Conservation (phyloP, 164 flowering plant genomes). For the Magnolia kwangsiensis region DNA sequence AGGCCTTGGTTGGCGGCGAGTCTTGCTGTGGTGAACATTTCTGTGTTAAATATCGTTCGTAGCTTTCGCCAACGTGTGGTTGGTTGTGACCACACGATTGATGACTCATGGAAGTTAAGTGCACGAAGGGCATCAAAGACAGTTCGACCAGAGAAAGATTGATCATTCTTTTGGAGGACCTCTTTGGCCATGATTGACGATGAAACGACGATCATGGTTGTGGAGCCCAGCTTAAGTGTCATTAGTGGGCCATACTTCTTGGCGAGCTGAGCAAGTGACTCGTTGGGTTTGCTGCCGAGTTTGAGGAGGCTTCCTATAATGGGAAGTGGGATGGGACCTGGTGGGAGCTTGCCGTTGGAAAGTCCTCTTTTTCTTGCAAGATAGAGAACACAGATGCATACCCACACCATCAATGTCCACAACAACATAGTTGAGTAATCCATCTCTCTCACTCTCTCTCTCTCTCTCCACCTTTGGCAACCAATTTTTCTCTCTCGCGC, state of each 20-base stretch:
- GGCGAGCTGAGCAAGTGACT: slow-evolving; percentile 18
- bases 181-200: slow-evolving; percentile 5
- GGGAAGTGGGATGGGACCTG: slow-evolving; percentile 27
- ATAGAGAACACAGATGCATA: not conserved
- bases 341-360: slow-evolving; percentile 1
- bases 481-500: too few relatives aligned
- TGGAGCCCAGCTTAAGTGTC: slow-evolving; percentile 16
- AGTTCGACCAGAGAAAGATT: not conserved
- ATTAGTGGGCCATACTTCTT: slow-evolving; percentile 13
- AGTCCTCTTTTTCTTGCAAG: not conserved
- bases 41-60: slow-evolving; percentile 7
- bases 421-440: not conserved
- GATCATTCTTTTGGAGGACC: slow-evolving; percentile 6
- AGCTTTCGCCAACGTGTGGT: slow-evolving; percentile 14
- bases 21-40: slow-evolving; percentile 16
- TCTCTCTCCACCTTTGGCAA: too few relatives aligned
- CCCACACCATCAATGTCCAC: not conserved
- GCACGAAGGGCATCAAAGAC: not conserved
- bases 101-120: not conserved
- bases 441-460: not conserved
- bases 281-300: slow-evolving; percentile 18
- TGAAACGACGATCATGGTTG: not conserved
- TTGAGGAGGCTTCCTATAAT: slow-evolving; percentile 22
- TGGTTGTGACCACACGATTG: not conserved
- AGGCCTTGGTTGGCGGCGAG: slow-evolving; percentile 20